These are phyloP conservation scores for Sugiyamaella americana DNA, from an alignment of 805 yeast genomes.

Conservation along the genomic window DNA sequence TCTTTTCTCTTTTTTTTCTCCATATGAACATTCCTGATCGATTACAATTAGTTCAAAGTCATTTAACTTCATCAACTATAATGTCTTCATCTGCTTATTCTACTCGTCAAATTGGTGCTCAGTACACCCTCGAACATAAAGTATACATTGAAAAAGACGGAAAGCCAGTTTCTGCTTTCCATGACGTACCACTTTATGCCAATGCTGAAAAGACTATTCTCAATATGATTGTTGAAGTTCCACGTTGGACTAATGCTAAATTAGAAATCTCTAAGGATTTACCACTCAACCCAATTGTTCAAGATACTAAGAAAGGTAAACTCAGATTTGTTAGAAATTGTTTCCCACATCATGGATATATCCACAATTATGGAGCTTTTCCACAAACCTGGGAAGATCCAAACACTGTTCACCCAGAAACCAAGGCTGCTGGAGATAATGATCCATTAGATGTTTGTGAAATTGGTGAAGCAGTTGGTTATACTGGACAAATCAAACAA, in stretches of 20 bases:
- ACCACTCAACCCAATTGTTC: conserved; percentile 85
- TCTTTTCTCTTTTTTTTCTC: too few species aligned
- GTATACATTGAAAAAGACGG: conserved; percentile 91
- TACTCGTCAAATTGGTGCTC: conserved; percentile 91
- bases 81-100: conserved; percentile 45
- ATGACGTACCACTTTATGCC: conserved; percentile 87
- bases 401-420: conserved; percentile 42
- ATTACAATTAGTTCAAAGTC: conserved; percentile 8
- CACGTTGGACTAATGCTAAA: conserved; percentile 98
- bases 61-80: neutral
- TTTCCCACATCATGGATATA: conserved; percentile 98
- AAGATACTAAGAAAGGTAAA: conserved; percentile 96
- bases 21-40: conserved; percentile 7
- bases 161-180: conserved; percentile 92
- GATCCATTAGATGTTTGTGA: conserved; percentile 96
- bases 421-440: conserved; percentile 74
- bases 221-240: conserved; percentile 93
- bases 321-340: conserved; percentile 93
- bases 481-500: conserved; percentile 71
- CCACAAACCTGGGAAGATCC: conserved; percentile 99
- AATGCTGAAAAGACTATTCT: conserved; percentile 84
- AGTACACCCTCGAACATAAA: conserved; percentile 90
- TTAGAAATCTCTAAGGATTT: conserved; percentile 85
- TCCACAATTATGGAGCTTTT: conserved; percentile 97
- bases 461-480: conserved; percentile 59